Conservation (phyloP, 139 green algal species). For the Medakamo hakoo region DNA sequence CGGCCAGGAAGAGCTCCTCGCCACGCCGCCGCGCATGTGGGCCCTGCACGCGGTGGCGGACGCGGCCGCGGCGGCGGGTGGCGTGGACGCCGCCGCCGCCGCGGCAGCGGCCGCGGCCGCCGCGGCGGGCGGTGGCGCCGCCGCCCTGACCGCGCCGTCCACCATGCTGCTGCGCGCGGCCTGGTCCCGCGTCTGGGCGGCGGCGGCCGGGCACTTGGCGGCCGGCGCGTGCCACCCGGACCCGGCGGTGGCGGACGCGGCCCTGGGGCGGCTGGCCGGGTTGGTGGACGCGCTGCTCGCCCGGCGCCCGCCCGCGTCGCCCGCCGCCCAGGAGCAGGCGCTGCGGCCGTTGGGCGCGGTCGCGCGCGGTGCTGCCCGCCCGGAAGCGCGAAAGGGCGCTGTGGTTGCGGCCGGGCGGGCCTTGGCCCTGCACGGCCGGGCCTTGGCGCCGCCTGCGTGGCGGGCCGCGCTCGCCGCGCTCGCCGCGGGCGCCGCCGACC, state of each 20-base stretch:
- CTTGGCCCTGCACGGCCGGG: conserved; percentile 1
- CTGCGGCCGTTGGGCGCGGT: not conserved
- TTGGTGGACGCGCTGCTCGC: not conserved
- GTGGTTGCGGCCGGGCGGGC: conserved; percentile 1
- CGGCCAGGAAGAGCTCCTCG: not conserved
- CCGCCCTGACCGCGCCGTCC: too few relatives aligned
- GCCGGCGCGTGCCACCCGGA: not conserved
- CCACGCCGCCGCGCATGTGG: not conserved
- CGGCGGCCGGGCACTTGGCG: not conserved
- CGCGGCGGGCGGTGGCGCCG: too few relatives aligned
- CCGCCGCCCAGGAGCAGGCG: not conserved
- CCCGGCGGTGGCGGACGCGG: too few relatives aligned
- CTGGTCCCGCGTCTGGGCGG: not conserved
- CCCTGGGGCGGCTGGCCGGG: not conserved
- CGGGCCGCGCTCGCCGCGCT: not conserved
- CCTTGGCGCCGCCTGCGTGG: not conserved
- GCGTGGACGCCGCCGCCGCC: too few relatives aligned
- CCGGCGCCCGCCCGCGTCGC: not conserved
- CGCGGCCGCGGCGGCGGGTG: conserved; percentile 1
- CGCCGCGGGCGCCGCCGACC: not conserved
- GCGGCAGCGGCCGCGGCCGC: too few relatives aligned
- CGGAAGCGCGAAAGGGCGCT: not conserved
- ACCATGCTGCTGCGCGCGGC: not conserved
- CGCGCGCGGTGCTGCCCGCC: too few relatives aligned
- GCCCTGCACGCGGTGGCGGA: conserved; percentile 6